Evolutionary conservation across 116 monocot genomes (phyloP).

Genomic region (Phalaenopsis hybrid): DNA sequence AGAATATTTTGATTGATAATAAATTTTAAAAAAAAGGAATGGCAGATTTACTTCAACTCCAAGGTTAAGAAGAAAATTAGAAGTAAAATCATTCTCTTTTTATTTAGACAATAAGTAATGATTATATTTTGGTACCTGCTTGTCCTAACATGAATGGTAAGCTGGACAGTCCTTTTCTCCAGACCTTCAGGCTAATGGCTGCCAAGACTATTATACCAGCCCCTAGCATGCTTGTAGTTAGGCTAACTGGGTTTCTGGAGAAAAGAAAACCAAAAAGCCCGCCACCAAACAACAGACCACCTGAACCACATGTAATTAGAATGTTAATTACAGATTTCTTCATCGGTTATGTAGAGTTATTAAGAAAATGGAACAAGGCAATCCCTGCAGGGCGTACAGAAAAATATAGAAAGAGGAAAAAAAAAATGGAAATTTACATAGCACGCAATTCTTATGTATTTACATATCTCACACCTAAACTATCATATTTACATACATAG

Average conservation of each 20-base stretch:
- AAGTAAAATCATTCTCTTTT: background rate
- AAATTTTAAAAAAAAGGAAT: background rate
- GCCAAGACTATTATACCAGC: slow-evolving; percentile 48
- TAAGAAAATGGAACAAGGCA: background rate
- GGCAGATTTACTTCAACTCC: background rate
- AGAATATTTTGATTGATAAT: background rate
- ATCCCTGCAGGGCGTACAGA: no score
- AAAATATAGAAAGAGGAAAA: no score
- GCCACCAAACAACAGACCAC: slow-evolving; percentile 50
- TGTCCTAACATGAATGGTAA: slow-evolving; percentile 66
- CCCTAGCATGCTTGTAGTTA: slow-evolving; percentile 42
- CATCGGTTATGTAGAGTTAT: background rate
- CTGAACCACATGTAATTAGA: slow-evolving; percentile 19
- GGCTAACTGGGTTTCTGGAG: slow-evolving; percentile 40
- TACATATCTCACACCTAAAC: no score
- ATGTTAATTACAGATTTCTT: background rate
- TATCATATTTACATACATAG: no score
- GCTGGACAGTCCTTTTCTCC: slow-evolving; percentile 65
- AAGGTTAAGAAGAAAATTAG: background rate
- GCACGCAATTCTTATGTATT: no score
- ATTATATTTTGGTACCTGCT: slow-evolving; percentile 38
- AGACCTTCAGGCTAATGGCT: slow-evolving; percentile 62
- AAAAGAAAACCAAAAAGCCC: slow-evolving; percentile 64
- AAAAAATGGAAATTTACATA: no score
- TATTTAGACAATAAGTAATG: background rate